Evolutionary conservation across 2,329 filamentous ascomycete genomes (phyloP), one percentile per base, ranked within the genome.

Genomic region (Fusarium mexicanum): DNA sequence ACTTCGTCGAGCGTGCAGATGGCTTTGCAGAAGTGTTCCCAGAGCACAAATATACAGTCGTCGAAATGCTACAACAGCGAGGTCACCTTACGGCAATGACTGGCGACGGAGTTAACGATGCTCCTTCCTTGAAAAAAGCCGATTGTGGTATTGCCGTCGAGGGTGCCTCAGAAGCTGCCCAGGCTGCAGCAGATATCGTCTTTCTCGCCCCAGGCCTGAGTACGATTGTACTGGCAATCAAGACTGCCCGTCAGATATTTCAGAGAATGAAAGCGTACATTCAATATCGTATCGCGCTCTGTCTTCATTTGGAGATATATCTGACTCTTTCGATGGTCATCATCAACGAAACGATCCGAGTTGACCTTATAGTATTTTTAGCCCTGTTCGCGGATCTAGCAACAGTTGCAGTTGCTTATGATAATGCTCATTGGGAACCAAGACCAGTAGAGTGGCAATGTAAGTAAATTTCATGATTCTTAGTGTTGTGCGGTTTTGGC

Each of bases 231-330:
- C 1, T 73, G 4, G 71, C 71, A 0, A 73, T 73, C 8, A 73
- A 73, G 0, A 73, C 71, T 0, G 61, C 71, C 0, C 61, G 71
- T 0, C 67, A 73, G 1, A 74, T 74, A 3, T 74, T 74, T 4
- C 68, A 74, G 14, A 44, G 60, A 17, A 74, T 74, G 68, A 74
- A 74, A 26, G 72, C 68, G 1, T 74, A 74, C 2, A 75, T 74
- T 2, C 72, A 74, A 38, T 73, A 73, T 1, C 71, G 71, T 40
- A 73, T 73, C 2, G 71, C 71, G 2, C 41, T 73, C 0, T 73
- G 67, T 12, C 58, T 73, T 0, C 71, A 74, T 1, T 13, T 68
- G 5, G 71, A 73, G 0, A 73, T 74, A 1, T 73, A 72, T 41
- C 48, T 73, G 5, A 71, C 71, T 0, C 41, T 73, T 0, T 73